Evolutionary conservation across 2,329 filamentous ascomycete genomes (phyloP).

Genomic region (Camillea tinctor): DNA sequence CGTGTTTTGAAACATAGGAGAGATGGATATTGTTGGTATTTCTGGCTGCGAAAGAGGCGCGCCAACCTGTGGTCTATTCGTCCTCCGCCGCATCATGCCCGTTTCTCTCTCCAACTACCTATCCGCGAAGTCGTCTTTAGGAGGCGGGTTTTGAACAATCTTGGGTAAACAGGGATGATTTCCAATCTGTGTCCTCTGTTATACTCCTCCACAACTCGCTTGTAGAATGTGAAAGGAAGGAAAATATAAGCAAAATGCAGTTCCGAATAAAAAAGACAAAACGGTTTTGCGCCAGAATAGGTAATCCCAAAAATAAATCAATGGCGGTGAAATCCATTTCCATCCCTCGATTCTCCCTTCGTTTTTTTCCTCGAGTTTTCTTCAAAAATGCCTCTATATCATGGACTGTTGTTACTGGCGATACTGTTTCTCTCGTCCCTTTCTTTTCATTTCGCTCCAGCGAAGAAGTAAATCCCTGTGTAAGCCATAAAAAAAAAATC

Average conservation of each 20-base stretch:
- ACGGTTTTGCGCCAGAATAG: slow-evolving; percentile 19
- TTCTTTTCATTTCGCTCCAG: slow-evolving; percentile 8
- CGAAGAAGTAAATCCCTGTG: slow-evolving; percentile 10
- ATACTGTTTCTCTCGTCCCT: slow-evolving; percentile 16
- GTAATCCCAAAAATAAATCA: slow-evolving; percentile 28
- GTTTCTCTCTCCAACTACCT: background rate
- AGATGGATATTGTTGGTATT: slow-evolving; percentile 10
- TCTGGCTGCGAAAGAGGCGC: slow-evolving; percentile 34
- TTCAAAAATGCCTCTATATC: slow-evolving; percentile 3
- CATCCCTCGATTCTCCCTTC: slow-evolving; percentile 16
- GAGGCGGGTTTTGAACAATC: background rate
- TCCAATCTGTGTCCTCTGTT: too few species aligned
- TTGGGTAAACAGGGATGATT: background rate
- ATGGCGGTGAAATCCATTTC: slow-evolving; percentile 15
- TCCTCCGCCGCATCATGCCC: background rate
- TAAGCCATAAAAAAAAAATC: slow-evolving; percentile 2
- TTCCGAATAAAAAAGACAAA: too few species aligned
- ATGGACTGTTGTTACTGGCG: slow-evolving; percentile 6
- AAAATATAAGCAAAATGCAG: too few species aligned
- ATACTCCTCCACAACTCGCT: too few species aligned
- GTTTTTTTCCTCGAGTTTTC: slow-evolving; percentile 6
- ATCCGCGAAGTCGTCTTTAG: slow-evolving; percentile 8
- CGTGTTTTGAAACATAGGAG: slow-evolving; percentile 33
- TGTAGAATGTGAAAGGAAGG: too few species aligned
- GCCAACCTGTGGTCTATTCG: slow-evolving; percentile 32